phyloP scores from a whole-genome alignment of 2,329 filamentous ascomycete genomes.

The Chrysosporium queenslandicum region DNA sequence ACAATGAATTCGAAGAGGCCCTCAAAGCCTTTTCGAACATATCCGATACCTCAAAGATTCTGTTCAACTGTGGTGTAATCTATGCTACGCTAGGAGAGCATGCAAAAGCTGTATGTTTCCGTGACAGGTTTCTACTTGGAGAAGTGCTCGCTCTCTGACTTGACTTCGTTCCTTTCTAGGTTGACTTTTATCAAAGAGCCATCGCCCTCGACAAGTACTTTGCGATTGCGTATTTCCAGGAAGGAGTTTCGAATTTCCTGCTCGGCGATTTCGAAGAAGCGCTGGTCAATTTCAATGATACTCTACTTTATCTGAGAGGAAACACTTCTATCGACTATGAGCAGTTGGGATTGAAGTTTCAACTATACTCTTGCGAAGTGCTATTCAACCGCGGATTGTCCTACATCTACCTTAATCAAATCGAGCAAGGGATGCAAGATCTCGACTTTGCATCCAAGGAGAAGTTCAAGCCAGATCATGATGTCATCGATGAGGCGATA shows the following conservation, averaged over 20 bases:
- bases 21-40: constrained; percentile 76
- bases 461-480: constrained; percentile 91
- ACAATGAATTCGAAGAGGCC: constrained; percentile 91
- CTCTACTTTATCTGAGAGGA: constrained; percentile 81
- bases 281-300: constrained; percentile 97
- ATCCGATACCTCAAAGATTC: constrained; percentile 90
- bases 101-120: constrained; percentile 68
- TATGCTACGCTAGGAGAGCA: constrained; percentile 94
- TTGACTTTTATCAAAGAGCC: constrained; percentile 88
- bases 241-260: constrained; percentile 95
- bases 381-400: constrained; percentile 94
- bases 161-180: constrained; percentile 46
- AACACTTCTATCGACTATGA: constrained; percentile 98
- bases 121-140: not conserved
- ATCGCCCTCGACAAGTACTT: constrained; percentile 88
- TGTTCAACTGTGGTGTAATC: constrained; percentile 97
- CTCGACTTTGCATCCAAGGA: constrained; percentile 84
- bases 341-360: constrained; percentile 88
- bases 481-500: constrained; percentile 97
- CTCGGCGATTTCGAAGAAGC: constrained; percentile 96
- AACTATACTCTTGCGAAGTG: constrained; percentile 93
- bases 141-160: not conserved
- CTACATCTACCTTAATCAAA: constrained; percentile 93
- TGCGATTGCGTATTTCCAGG: constrained; percentile 95
- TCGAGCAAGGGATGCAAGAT: constrained; percentile 82